These are phyloP conservation scores for Trichoderma arundinaceum DNA, from an alignment of 2,329 filamentous ascomycete genomes.

Conservation along the genomic window DNA sequence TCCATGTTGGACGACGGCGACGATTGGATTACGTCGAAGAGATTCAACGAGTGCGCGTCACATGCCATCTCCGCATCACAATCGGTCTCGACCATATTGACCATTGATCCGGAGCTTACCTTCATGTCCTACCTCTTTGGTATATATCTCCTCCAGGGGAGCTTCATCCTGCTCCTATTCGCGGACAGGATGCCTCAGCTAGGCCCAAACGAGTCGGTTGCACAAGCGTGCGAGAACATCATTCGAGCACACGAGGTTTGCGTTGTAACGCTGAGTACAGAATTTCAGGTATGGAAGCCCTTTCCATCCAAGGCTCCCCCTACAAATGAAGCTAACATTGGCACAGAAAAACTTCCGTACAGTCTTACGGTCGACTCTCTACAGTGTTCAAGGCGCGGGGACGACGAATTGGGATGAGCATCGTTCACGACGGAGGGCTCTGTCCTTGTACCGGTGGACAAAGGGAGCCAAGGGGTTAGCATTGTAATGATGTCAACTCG, in stretches of 20 bases:
- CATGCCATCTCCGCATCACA: constrained; percentile 55
- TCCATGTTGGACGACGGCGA: constrained; percentile 56
- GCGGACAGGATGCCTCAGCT: constrained; percentile 56
- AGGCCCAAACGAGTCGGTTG: constrained; percentile 52
- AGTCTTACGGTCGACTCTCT: constrained; percentile 56
- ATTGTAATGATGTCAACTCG: constrained; percentile 35
- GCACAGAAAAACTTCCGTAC: constrained; percentile 59
- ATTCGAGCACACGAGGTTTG: constrained; percentile 58
- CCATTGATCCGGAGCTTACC: constrained; percentile 55
- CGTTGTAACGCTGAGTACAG: constrained; percentile 56
- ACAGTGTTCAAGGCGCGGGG: constrained; percentile 51
- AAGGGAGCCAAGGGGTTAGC: constrained; percentile 46
- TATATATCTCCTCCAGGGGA: constrained; percentile 58
- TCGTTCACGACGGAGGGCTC: constrained; percentile 53
- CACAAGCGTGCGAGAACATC: constrained; percentile 56
- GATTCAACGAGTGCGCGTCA: constrained; percentile 53
- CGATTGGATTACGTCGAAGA: constrained; percentile 54
- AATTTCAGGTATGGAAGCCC: constrained; percentile 51
- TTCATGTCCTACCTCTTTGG: constrained; percentile 61
- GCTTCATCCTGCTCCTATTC: constrained; percentile 56
- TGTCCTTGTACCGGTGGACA: constrained; percentile 61
- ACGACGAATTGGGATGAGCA: constrained; percentile 51
- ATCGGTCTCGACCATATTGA: constrained; percentile 53
- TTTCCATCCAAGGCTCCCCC: too few species aligned
- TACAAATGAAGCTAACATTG: neutral